Conservation (phyloP, 2,329 filamentous ascomycete genomes). For the Talaromyces sp. region DNA sequence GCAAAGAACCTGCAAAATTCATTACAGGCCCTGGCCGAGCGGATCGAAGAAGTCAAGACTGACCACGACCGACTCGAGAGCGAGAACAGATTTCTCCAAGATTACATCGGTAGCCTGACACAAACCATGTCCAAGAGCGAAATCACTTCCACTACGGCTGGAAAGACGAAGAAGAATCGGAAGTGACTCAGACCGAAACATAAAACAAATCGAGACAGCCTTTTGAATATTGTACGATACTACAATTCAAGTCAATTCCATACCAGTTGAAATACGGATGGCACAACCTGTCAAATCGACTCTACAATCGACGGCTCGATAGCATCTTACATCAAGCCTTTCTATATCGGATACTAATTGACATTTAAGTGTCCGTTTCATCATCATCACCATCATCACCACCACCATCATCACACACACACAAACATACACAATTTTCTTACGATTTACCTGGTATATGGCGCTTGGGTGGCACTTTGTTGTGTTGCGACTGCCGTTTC, state of each 20-base stretch:
- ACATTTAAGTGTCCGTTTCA: background rate
- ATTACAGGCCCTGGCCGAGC: slow-evolving; percentile 81
- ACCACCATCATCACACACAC: background rate
- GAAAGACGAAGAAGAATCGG: slow-evolving; percentile 46
- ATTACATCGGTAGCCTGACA: slow-evolving; percentile 96
- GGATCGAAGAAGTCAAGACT: slow-evolving; percentile 87
- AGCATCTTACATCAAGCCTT: background rate
- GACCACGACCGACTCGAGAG: slow-evolving; percentile 96
- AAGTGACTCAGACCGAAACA: slow-evolving; percentile 23
- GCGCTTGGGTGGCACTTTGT: slow-evolving; percentile 13
- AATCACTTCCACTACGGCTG: slow-evolving; percentile 49
- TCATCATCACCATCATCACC: background rate
- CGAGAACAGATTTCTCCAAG: slow-evolving; percentile 95
- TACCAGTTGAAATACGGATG: background rate
- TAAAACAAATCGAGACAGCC: background rate
- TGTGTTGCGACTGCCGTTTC: slow-evolving; percentile 1
- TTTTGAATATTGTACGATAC: background rate
- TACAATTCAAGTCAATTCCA: background rate
- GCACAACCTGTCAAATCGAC: too few relatives aligned
- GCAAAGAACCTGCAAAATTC: slow-evolving; percentile 85
- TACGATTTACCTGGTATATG: slow-evolving; percentile 6
- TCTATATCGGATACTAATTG: background rate
- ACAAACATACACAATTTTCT: background rate
- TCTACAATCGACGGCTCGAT: background rate
- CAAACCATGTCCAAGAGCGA: slow-evolving; percentile 60